These are phyloP conservation scores for Pelargonium australe DNA, from an alignment of 441 rosid species.

Conservation along the genomic window DNA sequence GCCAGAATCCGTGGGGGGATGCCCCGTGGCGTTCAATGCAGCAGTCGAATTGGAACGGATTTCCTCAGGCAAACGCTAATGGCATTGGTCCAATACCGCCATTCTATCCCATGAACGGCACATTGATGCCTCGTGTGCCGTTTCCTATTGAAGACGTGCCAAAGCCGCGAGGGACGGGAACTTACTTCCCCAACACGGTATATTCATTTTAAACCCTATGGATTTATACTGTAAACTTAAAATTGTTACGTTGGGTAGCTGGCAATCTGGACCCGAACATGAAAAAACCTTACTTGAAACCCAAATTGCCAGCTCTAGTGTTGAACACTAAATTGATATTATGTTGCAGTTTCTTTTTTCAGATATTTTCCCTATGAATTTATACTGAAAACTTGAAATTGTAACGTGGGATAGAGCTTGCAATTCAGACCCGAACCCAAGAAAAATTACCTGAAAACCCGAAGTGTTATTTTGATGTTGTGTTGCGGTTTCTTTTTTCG, in stretches of 20 bases:
- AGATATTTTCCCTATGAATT: not conserved
- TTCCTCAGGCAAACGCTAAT: constrained; percentile 37
- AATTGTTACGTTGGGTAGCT: constrained; percentile 3
- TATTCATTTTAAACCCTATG: constrained; percentile 17
- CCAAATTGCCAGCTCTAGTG: not conserved
- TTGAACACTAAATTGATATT: constrained; percentile 14
- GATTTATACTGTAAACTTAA: not conserved
- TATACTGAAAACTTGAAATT: constrained; percentile 7
- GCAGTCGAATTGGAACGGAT: constrained; percentile 26
- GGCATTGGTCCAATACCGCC: constrained; percentile 38
- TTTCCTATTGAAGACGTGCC: constrained; percentile 55
- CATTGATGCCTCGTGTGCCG: constrained; percentile 28
- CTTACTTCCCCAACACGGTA: constrained; percentile 82
- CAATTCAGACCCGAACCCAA: too few relatives aligned
- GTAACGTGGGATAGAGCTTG: constrained; percentile 2
- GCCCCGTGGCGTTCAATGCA: constrained; percentile 28
- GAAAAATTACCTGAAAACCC: too few relatives aligned
- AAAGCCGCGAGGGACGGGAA: constrained; percentile 79
- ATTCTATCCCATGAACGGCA: constrained; percentile 36
- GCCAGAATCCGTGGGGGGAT: constrained; percentile 46
- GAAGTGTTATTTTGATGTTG: constrained; percentile 17
- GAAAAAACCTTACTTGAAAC: too few relatives aligned
- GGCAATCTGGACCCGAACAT: too few relatives aligned
- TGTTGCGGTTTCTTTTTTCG: constrained; percentile 13
- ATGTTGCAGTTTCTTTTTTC: constrained; percentile 13